Evolutionary conservation across 176 grass and related monocot species (phyloP), one percentile per base, ranked within the genome.

Genomic region (Pontederia crassipes): DNA sequence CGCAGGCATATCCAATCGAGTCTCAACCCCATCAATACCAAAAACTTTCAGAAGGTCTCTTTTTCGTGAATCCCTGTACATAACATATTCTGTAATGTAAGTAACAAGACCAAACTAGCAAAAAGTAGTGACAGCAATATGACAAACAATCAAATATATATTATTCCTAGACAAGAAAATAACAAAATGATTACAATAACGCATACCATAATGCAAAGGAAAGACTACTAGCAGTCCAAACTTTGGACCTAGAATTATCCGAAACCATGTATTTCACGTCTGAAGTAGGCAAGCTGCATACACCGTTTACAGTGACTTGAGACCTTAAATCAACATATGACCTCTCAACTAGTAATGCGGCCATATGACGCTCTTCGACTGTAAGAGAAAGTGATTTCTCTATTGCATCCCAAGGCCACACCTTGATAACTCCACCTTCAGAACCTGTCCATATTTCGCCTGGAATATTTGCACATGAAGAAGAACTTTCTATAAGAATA

Each of bases 401-500:
- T 72, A 95, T 89, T 75, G 80, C 81, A 20, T 95, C 89, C 58
- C 87, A 89, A 72, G 89, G 89, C 89, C 89, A 95, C 45, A 73
- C 89, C 76, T 82, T 89, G 72, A 95, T 95, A 18, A 88, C 69
- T n/a, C 89, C 85, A 24, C 70, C 85, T 68, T 95, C 89, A 10
- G 89, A 89, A 64, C 89, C 85, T 20, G 89, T 69, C 89, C 89
- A 95, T 85, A 95, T 78, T 75, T 95, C 89, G 62, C 89, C 85
- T 95, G 78, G 53, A 47, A n/a, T n/a, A 60, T 50, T 69, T 35
- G 29, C 29, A 35, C 29, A 35, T 4, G 29, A 75, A 74, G 69
- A 75, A 85, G 70, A 58, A 75, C 55, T 72, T 74, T 59, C 74
- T 63, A 52, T 73, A 20, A 14, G 28, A 28, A 28, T 24, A 14